A percentile compares a stretch with the other conserved stretches of the same genome.
Conservation (phyloP, 2,329 filamentous ascomycete species). For the Apiospora arundinis region DNA sequence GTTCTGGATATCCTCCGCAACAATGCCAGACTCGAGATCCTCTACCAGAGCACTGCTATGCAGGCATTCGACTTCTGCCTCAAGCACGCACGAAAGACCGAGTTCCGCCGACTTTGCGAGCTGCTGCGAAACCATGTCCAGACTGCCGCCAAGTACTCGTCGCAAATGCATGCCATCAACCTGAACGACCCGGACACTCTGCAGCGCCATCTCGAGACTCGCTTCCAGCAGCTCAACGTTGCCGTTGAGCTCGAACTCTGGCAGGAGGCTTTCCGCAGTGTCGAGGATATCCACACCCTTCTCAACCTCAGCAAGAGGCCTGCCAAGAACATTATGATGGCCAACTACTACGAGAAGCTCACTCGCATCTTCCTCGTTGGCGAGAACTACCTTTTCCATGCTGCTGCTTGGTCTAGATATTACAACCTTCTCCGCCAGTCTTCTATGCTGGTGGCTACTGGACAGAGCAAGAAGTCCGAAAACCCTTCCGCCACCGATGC, state of each 20-base stretch:
- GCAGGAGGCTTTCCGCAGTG: slow-evolving; percentile 99
- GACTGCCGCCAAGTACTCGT: slow-evolving; percentile 98
- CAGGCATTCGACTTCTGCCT: slow-evolving; percentile 99
- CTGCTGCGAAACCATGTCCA: slow-evolving; percentile 97
- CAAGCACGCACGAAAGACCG: slow-evolving; percentile 98
- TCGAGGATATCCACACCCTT: slow-evolving; percentile 98
- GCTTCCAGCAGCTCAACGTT: slow-evolving; percentile 98
- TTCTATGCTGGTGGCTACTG: slow-evolving; percentile 79
- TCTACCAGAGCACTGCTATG: slow-evolving; percentile 97
- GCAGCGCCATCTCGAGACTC: slow-evolving; percentile 95
- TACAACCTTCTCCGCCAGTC: slow-evolving; percentile 96
- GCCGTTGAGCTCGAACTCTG: slow-evolving; percentile 97
- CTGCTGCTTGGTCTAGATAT: slow-evolving; percentile 95
- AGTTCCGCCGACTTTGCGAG: slow-evolving; percentile 98
- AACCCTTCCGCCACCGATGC: slow-evolving; percentile 89
- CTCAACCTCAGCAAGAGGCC: slow-evolving; percentile 97
- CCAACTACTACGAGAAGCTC: slow-evolving; percentile 99
- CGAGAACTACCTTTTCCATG: slow-evolving; percentile 99
- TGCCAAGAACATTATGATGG: slow-evolving; percentile 99
- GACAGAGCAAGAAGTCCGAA: slow-evolving; percentile 90
- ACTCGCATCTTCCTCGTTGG: slow-evolving; percentile 98
- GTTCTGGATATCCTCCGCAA: slow-evolving; percentile 99
- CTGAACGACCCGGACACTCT: slow-evolving; percentile 96
- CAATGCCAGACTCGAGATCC: slow-evolving; percentile 95
- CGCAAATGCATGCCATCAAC: slow-evolving; percentile 99